phyloP scores from a whole-genome alignment of 768 basidiomycete genomes.

The Amanita rubescens region DNA sequence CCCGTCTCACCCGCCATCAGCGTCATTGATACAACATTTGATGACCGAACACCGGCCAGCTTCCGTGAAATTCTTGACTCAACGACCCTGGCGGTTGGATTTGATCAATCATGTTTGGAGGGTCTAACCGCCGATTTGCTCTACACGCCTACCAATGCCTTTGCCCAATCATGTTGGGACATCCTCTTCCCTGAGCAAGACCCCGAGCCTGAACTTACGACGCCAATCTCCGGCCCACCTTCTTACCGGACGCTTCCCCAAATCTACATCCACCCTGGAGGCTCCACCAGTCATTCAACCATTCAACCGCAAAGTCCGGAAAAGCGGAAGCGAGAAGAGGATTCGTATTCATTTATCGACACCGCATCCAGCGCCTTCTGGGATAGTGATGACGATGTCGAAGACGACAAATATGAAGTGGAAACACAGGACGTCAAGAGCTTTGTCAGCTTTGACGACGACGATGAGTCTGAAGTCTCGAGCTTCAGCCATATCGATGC shows the following conservation, averaged over 20 bases:
- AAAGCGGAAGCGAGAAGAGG: background rate
- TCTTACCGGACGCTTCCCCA: background rate
- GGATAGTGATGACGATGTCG: slow-evolving; percentile 1
- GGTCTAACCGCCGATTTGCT: slow-evolving; percentile 32
- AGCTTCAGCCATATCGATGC: slow-evolving; percentile 2
- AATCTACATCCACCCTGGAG: background rate
- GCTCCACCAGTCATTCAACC: background rate
- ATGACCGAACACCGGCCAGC: background rate
- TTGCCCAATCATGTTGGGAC: slow-evolving; percentile 30
- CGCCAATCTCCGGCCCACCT: background rate
- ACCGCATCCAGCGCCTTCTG: background rate
- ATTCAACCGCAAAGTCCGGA: background rate
- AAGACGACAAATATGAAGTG: background rate
- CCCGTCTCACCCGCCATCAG: background rate
- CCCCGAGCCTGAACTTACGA: background rate
- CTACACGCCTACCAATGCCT: slow-evolving; percentile 28
- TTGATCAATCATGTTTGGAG: slow-evolving; percentile 30
- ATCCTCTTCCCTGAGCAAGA: slow-evolving; percentile 13
- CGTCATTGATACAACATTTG: no score
- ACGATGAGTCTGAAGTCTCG: background rate
- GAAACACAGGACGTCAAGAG: background rate
- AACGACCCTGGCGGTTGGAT: slow-evolving; percentile 28
- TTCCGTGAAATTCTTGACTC: slow-evolving; percentile 23
- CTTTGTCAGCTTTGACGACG: background rate
- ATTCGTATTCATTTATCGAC: background rate